A percentile compares a stretch with the other conserved stretches of the same genome.
Conservation (phyloP, 768 basidiomycete genomes). For the Kondoa subrosea region DNA sequence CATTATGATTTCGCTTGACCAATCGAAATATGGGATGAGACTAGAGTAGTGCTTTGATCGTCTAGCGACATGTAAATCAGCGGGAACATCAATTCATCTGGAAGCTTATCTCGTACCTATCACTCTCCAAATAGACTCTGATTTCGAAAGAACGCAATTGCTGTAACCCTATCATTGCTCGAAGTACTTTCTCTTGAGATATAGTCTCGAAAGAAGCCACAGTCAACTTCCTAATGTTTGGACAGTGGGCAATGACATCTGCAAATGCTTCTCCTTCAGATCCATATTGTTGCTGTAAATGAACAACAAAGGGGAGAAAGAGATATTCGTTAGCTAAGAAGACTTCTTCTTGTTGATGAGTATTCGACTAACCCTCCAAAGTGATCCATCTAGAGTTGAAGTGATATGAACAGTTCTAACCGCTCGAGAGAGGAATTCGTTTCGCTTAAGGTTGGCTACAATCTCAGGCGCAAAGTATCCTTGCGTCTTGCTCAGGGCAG, state of each 20-base stretch:
- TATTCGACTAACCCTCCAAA: not conserved
- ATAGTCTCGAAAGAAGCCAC: slow-evolving; percentile 13
- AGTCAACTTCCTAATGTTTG: slow-evolving; percentile 3
- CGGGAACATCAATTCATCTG: too few species aligned
- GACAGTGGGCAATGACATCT: slow-evolving; percentile 4
- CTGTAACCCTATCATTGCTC: slow-evolving; percentile 3
- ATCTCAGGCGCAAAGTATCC: not conserved
- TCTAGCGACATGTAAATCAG: too few species aligned
- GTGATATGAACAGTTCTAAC: not conserved
- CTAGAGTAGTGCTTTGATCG: slow-evolving; percentile 8
- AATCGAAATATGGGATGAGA: slow-evolving; percentile 14
- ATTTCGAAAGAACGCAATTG: slow-evolving; percentile 15
- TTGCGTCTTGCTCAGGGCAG: not conserved
- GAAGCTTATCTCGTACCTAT: too few species aligned
- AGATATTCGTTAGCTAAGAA: not conserved
- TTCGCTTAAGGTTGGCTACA: not conserved
- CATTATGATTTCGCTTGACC: slow-evolving; percentile 11
- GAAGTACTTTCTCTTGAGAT: slow-evolving; percentile 5
- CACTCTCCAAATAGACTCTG: slow-evolving; percentile 16
- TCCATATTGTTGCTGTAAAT: not conserved
- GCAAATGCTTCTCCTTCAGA: not conserved
- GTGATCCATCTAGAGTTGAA: not conserved
- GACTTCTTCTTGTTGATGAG: slow-evolving; percentile 2
- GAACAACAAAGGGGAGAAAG: not conserved
- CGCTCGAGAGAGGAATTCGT: not conserved